phyloP scores from a whole-genome alignment of 2,329 filamentous ascomycete species.

The Colletotrichum liriopes region DNA sequence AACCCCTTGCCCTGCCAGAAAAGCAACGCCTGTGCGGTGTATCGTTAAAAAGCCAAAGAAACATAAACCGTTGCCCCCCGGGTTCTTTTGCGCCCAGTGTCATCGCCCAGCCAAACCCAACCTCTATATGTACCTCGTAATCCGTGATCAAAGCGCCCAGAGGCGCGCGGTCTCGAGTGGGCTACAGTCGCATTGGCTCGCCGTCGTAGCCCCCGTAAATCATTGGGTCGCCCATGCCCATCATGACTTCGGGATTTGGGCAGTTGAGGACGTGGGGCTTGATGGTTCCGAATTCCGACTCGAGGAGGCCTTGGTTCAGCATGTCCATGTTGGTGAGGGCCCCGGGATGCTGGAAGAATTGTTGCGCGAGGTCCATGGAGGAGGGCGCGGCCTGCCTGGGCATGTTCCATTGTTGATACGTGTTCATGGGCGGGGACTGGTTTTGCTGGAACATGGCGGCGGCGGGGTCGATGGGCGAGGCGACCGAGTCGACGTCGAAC shows the following conservation, averaged over 20 bases:
- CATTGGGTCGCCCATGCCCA: conserved; percentile 72
- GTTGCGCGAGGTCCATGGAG: conserved; percentile 56
- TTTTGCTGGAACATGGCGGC: conserved; percentile 53
- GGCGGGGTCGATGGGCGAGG: conserved; percentile 54
- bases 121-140: conserved; percentile 22
- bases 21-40: conserved; percentile 42
- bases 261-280: conserved; percentile 70
- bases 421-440: conserved; percentile 52
- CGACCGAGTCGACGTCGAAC: conserved; percentile 58
- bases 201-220: conserved; percentile 69
- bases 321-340: conserved; percentile 61
- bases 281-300: conserved; percentile 68
- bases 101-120: conserved; percentile 9
- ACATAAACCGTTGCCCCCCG: neutral
- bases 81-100: conserved; percentile 17
- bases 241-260: conserved; percentile 69
- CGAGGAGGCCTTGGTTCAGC: conserved; percentile 66
- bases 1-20: conserved; percentile 1
- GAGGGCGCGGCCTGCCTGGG: conserved; percentile 43
- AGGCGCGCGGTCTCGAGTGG: neutral
- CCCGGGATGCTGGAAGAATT: conserved; percentile 60
- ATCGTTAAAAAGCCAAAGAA: conserved; percentile 26
- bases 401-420: conserved; percentile 48
- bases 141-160: conserved; percentile 16
- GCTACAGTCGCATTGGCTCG: conserved; percentile 59